Conservation (phyloP, 768 basidiomycete species). For the Boletus subparvulus region DNA sequence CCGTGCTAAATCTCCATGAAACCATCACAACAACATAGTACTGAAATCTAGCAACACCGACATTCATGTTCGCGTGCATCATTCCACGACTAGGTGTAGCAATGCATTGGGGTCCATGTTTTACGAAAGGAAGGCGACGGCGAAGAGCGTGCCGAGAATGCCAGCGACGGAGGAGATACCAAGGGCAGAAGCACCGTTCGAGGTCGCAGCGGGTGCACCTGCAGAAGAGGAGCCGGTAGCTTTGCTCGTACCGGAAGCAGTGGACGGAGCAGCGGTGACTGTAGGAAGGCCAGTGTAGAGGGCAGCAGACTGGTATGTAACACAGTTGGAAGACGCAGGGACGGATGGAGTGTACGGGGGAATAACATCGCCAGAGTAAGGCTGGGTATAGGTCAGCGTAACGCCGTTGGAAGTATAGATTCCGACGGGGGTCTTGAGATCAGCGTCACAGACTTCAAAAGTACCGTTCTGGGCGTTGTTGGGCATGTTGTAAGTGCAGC, state of each 20-base stretch:
- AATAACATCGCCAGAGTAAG: constrained; percentile 30
- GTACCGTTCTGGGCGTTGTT: constrained; percentile 52
- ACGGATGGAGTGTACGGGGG: constrained; percentile 42
- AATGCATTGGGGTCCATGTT: background rate
- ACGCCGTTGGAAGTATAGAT: constrained; percentile 42
- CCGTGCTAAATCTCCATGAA: constrained; percentile 11
- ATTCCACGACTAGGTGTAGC: constrained; percentile 3
- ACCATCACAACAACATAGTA: background rate
- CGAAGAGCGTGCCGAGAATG: constrained; percentile 36
- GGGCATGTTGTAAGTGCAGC: constrained; percentile 74
- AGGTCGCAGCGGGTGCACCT: constrained; percentile 17
- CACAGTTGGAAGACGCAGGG: constrained; percentile 47
- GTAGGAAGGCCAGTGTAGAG: constrained; percentile 35
- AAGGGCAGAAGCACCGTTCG: constrained; percentile 24
- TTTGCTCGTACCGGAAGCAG: constrained; percentile 6
- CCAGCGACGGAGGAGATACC: constrained; percentile 34
- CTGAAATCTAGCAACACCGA: background rate
- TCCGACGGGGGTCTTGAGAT: constrained; percentile 64
- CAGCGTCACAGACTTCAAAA: constrained; percentile 68
- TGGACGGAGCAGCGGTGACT: background rate
- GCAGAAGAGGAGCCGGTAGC: constrained; percentile 14
- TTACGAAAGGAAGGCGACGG: constrained; percentile 40
- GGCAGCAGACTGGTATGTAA: constrained; percentile 34
- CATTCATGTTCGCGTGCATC: background rate
- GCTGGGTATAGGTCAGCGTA: constrained; percentile 44